phyloP scores from a whole-genome alignment of 1,284 basidiomycete genomes.

The Puccinia horiana region DNA sequence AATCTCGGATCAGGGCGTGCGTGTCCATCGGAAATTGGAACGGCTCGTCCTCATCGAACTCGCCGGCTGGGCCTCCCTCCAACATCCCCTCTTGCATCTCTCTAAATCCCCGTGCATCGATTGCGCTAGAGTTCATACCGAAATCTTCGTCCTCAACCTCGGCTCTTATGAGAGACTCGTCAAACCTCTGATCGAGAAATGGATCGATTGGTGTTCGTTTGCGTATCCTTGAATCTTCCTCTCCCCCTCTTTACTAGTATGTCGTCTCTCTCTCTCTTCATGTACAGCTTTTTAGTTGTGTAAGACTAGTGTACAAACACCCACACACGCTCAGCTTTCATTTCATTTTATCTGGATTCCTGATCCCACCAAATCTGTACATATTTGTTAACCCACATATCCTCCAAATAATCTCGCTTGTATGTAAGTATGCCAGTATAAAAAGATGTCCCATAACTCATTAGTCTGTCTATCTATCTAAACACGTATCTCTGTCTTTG shows the following conservation, averaged over 20 bases:
- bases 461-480: too few relatives aligned
- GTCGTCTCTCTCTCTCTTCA: too few relatives aligned
- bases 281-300: too few relatives aligned
- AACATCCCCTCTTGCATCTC: not conserved
- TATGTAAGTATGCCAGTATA: too few relatives aligned
- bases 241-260: not conserved
- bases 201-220: constrained; percentile 20
- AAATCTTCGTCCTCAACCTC: constrained; percentile 21
- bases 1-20: not conserved
- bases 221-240: constrained; percentile 27
- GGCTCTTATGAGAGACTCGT: constrained; percentile 27
- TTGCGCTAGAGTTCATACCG: constrained; percentile 30
- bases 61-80: constrained; percentile 1
- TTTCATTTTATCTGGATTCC: too few relatives aligned
- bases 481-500: too few relatives aligned
- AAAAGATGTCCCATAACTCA: too few relatives aligned
- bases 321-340: too few relatives aligned
- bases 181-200: constrained; percentile 22
- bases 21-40: constrained; percentile 33
- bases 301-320: too few relatives aligned
- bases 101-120: not conserved
- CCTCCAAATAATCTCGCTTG: too few relatives aligned
- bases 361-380: too few relatives aligned
- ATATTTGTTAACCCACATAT: too few relatives aligned
- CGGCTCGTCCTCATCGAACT: constrained; percentile 38